phyloP scores from a whole-genome alignment of 768 basidiomycete genomes.

The Tulasnella sp. region DNA sequence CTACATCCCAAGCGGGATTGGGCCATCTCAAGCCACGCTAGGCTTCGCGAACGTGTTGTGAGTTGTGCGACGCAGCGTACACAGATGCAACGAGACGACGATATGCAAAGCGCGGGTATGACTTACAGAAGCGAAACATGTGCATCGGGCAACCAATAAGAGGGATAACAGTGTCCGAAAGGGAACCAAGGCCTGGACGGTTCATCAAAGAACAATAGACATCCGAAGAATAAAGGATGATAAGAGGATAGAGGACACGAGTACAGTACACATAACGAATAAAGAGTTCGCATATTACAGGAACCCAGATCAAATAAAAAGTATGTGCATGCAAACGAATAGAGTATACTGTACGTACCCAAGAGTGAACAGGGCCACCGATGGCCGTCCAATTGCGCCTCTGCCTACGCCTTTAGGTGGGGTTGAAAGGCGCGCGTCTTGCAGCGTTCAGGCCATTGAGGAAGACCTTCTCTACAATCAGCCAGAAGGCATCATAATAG shows the following conservation, averaged over 20 bases:
- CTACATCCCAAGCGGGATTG: too few species aligned
- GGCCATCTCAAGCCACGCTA: too few species aligned
- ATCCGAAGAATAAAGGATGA: not conserved
- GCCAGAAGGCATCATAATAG: not conserved
- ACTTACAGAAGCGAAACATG: not conserved
- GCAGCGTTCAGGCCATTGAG: slow-evolving; percentile 2
- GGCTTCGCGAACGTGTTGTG: not conserved
- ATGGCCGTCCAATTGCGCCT: not conserved
- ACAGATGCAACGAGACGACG: not conserved
- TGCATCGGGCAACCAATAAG: not conserved
- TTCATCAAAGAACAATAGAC: not conserved
- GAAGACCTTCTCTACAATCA: slow-evolving; percentile 4
- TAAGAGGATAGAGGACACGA: not conserved
- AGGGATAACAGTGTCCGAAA: not conserved
- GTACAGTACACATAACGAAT: not conserved
- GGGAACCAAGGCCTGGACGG: not conserved
- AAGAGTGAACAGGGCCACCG: not conserved
- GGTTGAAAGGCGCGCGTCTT: not conserved
- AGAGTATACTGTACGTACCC: not conserved
- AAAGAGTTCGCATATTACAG: not conserved
- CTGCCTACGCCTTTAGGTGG: not conserved
- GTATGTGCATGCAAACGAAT: not conserved
- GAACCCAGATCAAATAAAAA: not conserved
- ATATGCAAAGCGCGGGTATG: not conserved
- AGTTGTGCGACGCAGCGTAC: not conserved